Evolutionary conservation across 1,284 basidiomycete genomes (phyloP).

Genomic region (Ganoderma multipileum): DNA sequence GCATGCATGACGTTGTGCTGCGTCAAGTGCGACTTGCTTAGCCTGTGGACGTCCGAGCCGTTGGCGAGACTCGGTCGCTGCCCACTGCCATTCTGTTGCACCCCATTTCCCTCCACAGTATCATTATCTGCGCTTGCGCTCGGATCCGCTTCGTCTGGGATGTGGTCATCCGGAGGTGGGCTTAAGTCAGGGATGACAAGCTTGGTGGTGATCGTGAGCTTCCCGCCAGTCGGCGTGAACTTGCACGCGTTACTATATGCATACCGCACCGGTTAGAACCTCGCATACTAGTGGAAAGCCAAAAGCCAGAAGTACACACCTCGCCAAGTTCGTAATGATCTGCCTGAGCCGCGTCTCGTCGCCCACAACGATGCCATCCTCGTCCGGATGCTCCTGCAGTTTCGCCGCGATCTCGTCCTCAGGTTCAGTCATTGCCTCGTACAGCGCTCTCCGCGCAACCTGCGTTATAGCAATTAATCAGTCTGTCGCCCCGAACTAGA

Average conservation of each 20-base stretch:
- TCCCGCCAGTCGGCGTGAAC: conserved; percentile 81
- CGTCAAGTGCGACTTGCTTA: conserved; percentile 55
- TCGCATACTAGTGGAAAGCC: neutral
- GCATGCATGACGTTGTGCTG: conserved; percentile 55
- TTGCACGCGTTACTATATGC: conserved; percentile 71
- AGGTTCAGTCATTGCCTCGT: conserved; percentile 61
- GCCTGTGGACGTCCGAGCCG: conserved; percentile 33
- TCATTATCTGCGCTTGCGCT: neutral
- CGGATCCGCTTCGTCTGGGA: conserved; percentile 14
- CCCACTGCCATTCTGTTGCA: neutral
- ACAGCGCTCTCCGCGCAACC: conserved; percentile 63
- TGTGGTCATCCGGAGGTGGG: conserved; percentile 10
- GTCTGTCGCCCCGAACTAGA: neutral
- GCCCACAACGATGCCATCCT: conserved; percentile 74
- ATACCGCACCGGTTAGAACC: neutral
- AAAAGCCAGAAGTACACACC: conserved; percentile 46
- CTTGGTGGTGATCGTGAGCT: conserved; percentile 63
- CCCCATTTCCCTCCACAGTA: conserved; percentile 1
- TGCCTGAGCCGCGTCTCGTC: conserved; percentile 85
- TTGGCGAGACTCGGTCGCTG: neutral
- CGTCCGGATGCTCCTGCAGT: conserved; percentile 52
- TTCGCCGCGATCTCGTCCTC: conserved; percentile 47
- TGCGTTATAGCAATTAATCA: conserved; percentile 24
- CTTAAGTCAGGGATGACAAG: conserved; percentile 54
- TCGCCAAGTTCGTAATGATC: conserved; percentile 80